A percentile compares a stretch with the other conserved stretches of the same genome.
phyloP scores from a whole-genome alignment of 2,329 filamentous ascomycete genomes.

The Colletotrichum falcatum region DNA sequence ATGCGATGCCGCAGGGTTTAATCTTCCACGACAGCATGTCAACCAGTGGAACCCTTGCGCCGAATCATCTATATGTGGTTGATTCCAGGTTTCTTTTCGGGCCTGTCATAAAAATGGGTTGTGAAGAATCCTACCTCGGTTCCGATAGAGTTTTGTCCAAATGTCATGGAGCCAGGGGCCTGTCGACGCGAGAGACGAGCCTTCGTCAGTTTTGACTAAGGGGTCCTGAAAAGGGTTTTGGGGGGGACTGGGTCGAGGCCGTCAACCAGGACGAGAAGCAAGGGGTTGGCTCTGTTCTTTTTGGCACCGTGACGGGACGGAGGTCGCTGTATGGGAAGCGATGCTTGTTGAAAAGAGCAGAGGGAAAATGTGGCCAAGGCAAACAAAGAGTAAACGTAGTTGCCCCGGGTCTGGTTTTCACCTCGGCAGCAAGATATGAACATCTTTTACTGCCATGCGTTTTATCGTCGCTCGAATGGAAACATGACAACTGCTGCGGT shows the following conservation, averaged over 20 bases:
- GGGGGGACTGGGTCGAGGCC: neutral
- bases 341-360: neutral
- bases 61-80: neutral
- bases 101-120: too few species aligned
- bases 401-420: neutral
- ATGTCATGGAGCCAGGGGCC: neutral
- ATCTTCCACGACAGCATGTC: neutral
- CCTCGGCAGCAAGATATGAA: neutral
- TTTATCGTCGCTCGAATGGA: too few species aligned
- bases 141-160: neutral
- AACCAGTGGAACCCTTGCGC: neutral
- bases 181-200: too few species aligned
- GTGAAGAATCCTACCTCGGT: neutral
- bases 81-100: neutral
- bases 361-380: neutral
- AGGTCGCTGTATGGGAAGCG: neutral
- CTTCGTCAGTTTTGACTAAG: neutral
- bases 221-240: neutral
- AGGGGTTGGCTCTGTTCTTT: neutral
- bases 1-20: neutral
- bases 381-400: neutral
- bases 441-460: too few species aligned
- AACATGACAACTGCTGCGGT: too few species aligned
- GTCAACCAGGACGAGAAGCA: neutral
- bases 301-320: neutral